Evolutionary conservation across 345 rosid genomes (phyloP), one percentile per base, ranked within the genome.

Genomic region (Syzygium oleosum): DNA sequence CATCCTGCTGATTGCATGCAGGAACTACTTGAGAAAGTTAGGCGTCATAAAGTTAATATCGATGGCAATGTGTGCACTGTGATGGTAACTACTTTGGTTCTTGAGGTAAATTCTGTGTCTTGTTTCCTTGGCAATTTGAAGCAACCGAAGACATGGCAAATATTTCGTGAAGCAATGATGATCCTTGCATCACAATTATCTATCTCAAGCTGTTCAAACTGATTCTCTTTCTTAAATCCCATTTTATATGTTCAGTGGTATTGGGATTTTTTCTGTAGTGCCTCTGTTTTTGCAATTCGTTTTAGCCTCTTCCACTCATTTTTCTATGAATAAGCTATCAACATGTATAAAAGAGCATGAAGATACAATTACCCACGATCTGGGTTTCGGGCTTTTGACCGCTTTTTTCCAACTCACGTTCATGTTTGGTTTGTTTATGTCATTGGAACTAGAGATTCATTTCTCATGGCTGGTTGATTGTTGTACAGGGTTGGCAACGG

Each of bases 1-100:
- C 99, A 96, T 92, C 99, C 99, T 12, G 97, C 99, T 7, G 99
- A 97, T 87, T 97, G 99, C 94, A 98, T 98, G 97, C 95, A 98
- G 87, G 94, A 98, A 87, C 85, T 98, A 89, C 98, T 98, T 41
- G 99, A 98, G 94, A 96, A 97, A 93, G 97, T 96, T 90, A 92
- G 99, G 84, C 97, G 91, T 43, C 98, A 98, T 85, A 93, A 87
- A 90, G 99, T 98, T 86, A 98, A 97, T 55, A 63, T 98, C 51
- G 99, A 98, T 77, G 99, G 99, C 86, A 98, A 96, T 89, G 97
- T 96, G 7, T 94, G 96, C 93, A 97, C 99, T 15, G 99, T 96
- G 84, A 91, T 98, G 96, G 99, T 98, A 86, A 96, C 99, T 85
- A 98, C 98, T 80, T 91, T 98, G 92, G 99, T 98, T 88, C 99